Conservation (phyloP, 768 basidiomycete species). For the Crepidotus variabilis region DNA sequence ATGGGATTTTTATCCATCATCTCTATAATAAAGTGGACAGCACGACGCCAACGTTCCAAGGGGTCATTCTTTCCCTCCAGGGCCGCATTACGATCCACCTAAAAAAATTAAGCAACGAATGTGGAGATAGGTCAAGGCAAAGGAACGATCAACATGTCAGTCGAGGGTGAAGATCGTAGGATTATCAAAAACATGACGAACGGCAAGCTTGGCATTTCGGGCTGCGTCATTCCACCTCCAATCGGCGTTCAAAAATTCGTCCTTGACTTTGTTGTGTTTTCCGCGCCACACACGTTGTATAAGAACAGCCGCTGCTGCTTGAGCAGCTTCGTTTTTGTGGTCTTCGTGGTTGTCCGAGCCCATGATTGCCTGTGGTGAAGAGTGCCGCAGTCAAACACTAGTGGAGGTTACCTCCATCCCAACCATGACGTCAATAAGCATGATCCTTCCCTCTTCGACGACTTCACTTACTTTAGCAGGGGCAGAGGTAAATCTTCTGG, state of each 20-base stretch:
- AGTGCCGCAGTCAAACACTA: too few species aligned
- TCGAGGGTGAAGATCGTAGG: background rate
- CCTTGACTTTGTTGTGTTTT: slow-evolving; percentile 20
- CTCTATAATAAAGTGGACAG: slow-evolving; percentile 34
- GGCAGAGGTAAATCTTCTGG: too few species aligned
- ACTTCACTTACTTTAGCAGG: too few species aligned
- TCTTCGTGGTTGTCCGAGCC: slow-evolving; percentile 7
- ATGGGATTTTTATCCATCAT: slow-evolving; percentile 42
- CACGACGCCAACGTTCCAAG: slow-evolving; percentile 44
- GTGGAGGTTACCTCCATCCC: too few species aligned
- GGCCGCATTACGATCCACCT: slow-evolving; percentile 41
- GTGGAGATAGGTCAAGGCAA: background rate
- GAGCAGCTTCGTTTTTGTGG: slow-evolving; percentile 17
- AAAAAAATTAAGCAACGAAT: background rate
- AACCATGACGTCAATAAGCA: too few species aligned
- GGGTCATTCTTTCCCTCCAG: slow-evolving; percentile 41
- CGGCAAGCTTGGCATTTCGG: slow-evolving; percentile 32
- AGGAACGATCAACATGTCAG: background rate
- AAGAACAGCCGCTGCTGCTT: slow-evolving; percentile 27
- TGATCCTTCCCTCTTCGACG: too few species aligned
- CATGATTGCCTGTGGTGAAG: slow-evolving; percentile 3
- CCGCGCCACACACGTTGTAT: slow-evolving; percentile 40
- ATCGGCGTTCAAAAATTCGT: slow-evolving; percentile 24
- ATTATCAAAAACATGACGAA: slow-evolving; percentile 12
- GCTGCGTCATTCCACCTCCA: slow-evolving; percentile 37